A percentile compares a stretch with the other conserved stretches of the same genome.
phyloP scores from a whole-genome alignment of 768 basidiomycete genomes.

The Crucibulum laeve region DNA sequence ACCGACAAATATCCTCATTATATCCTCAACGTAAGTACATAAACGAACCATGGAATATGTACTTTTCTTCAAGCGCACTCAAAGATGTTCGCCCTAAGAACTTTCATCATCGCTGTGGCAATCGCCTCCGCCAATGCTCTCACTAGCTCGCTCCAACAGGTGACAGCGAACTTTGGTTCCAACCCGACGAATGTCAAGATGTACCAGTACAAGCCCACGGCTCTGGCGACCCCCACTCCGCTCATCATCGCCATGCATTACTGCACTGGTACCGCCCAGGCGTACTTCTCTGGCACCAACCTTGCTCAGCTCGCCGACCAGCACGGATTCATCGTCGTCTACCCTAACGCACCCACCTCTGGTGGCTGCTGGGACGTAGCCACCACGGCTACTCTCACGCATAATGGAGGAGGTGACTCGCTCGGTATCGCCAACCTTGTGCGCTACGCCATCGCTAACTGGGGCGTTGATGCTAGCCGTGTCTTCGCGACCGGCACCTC shows the following conservation, averaged over 20 bases:
- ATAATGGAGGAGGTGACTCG: conserved; percentile 53
- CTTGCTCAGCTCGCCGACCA: conserved; percentile 47
- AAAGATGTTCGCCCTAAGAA: too few relatives aligned
- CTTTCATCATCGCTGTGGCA: conserved; percentile 10
- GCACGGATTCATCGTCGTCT: conserved; percentile 47
- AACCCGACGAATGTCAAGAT: conserved; percentile 51
- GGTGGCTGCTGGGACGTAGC: conserved; percentile 54
- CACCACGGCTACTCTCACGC: conserved; percentile 47
- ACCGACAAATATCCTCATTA: too few relatives aligned
- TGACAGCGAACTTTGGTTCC: conserved; percentile 42
- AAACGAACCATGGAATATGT: too few relatives aligned
- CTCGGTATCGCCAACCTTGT: conserved; percentile 43
- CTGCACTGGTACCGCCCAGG: conserved; percentile 47
- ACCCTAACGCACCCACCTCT: conserved; percentile 34
- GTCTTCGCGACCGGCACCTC: conserved; percentile 50
- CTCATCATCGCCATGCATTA: conserved; percentile 52
- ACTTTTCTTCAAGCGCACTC: too few relatives aligned
- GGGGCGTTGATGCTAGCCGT: conserved; percentile 37
- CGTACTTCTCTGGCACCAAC: conserved; percentile 43
- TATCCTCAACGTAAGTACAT: too few relatives aligned
- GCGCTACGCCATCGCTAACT: conserved; percentile 43
- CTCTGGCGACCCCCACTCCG: conserved; percentile 30
- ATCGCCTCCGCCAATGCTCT: conserved; percentile 18
- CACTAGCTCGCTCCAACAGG: conserved; percentile 30
- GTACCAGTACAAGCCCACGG: conserved; percentile 39